A percentile compares a stretch with the other conserved stretches of the same genome.
Conservation (phyloP, 768 basidiomycete species). For the Ramaria rubella region DNA sequence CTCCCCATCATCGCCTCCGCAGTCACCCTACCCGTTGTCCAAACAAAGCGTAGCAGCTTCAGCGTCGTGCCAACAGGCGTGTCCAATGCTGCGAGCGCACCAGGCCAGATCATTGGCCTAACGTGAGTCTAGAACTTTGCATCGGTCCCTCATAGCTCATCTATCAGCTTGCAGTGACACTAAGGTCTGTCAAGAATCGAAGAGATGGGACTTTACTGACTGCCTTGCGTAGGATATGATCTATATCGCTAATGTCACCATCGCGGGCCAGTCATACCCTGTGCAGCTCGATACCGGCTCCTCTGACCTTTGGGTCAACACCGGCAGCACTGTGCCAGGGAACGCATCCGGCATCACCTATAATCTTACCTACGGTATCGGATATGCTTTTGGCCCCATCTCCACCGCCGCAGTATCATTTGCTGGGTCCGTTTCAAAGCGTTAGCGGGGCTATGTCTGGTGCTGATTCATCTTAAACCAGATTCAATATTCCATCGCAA, state of each 20-base stretch:
- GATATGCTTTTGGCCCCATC: slow-evolving; percentile 66
- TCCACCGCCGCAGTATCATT: slow-evolving; percentile 59
- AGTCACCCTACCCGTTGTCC: neutral
- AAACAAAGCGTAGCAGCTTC: neutral
- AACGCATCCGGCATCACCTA: neutral
- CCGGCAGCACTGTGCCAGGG: neutral
- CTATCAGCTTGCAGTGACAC: neutral
- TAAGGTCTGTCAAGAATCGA: neutral
- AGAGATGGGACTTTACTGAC: slow-evolving; percentile 7
- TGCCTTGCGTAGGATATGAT: slow-evolving; percentile 64
- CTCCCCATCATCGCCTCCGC: neutral
- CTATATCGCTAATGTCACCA: slow-evolving; percentile 64
- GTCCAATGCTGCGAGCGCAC: neutral
- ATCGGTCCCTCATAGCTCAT: neutral
- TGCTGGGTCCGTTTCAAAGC: slow-evolving; percentile 47
- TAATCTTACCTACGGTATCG: slow-evolving; percentile 52
- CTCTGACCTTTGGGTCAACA: slow-evolving; percentile 66
- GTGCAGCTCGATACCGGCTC: slow-evolving; percentile 85
- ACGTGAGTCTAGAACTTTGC: neutral
- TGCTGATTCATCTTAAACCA: slow-evolving; percentile 22
- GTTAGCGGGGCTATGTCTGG: neutral
- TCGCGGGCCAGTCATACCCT: slow-evolving; percentile 33
- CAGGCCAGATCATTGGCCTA: neutral
- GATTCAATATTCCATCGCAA: slow-evolving; percentile 60
- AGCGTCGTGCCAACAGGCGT: neutral